These are phyloP conservation scores for Ehretia macrophylla DNA, from an alignment of 257 asterid species.

Conservation along the genomic window DNA sequence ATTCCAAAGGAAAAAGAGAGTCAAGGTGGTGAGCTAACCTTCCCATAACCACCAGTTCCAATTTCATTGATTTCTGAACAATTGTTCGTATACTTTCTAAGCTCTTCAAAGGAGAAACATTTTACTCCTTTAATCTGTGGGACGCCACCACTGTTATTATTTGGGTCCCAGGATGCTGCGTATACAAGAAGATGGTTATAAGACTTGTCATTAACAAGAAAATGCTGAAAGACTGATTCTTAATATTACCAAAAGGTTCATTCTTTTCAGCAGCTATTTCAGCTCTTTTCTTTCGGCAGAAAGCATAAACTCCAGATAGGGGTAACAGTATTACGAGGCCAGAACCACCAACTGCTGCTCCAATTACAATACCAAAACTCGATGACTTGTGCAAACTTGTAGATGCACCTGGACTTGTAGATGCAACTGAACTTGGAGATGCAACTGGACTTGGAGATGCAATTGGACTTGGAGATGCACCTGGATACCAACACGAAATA, in stretches of 20 bases:
- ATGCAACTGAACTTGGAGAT: slow-evolving; percentile 35
- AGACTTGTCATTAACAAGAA: slow-evolving; percentile 2
- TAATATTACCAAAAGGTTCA: slow-evolving; percentile 70
- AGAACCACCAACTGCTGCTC: slow-evolving; percentile 64
- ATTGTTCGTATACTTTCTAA: slow-evolving; percentile 65
- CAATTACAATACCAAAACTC: slow-evolving; percentile 41
- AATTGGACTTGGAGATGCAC: slow-evolving; percentile 9
- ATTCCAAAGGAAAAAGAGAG: no score
- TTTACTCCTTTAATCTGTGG: slow-evolving; percentile 79
- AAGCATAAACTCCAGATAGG: slow-evolving; percentile 61
- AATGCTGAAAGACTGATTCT: neutral
- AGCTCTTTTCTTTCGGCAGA: slow-evolving; percentile 69
- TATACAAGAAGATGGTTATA: slow-evolving; percentile 11
- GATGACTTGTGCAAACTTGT: slow-evolving; percentile 31
- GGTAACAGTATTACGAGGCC: slow-evolving; percentile 46
- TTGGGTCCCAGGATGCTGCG: slow-evolving; percentile 76
- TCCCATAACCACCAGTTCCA: slow-evolving; percentile 91
- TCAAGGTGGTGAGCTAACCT: slow-evolving; percentile 40
- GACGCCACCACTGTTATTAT: slow-evolving; percentile 63
- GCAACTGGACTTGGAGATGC: slow-evolving; percentile 24
- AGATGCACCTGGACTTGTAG: no score
- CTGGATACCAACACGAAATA: neutral
- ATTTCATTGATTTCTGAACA: slow-evolving; percentile 52
- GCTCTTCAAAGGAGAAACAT: slow-evolving; percentile 69
- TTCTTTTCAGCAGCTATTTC: slow-evolving; percentile 59